Evolutionary conservation across 371 early-diverging fungal species (phyloP), one percentile per base, ranked within the genome.

Genomic region (Apophysomyces sp.): DNA sequence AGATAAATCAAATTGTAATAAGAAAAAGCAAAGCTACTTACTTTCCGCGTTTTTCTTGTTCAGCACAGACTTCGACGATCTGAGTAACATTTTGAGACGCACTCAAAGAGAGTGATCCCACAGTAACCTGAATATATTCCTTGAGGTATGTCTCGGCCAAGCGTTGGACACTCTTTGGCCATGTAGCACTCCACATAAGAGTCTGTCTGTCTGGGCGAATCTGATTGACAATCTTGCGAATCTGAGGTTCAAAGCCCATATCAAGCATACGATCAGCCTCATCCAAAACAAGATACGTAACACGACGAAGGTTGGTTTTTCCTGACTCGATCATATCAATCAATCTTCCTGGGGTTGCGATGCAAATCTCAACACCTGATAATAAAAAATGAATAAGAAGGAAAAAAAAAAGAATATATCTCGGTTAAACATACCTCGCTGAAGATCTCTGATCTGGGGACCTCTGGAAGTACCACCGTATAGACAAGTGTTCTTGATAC

Each of bases 221-320:
- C 78, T 98, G 97, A 57, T 96, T 96, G 29, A 99, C 95, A 72
- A 99, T 99, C 75, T 94, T 95, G 72, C 97, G 92, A 67, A 99
- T 93, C 83, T 99, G 99, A 52, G 99, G 99, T 82, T 99, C 99
- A 77, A 99, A 99, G 71, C 99, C 99, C 99, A 99, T 98, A 80
- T 99, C 99, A 32, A 99, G 78, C 99, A 99, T 98, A 68, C 98
- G 89, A 81, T 98, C 98, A 24, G 98, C 98, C 75, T 99, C 99
- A 83, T 99, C 99, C 61, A 99, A 81, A 55, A 99, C 99, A 55
- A 99, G 85, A 68, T 98, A 99, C 4, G 99, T 97, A 29, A 98
- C 98, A 62, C 99, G 89, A 57, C 92, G 89, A 65, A 99, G 81
- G 68, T 95, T 98, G 40, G 97, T 92, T 67, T 86, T 89, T 31